phyloP scores from a whole-genome alignment of 148 eudicot genomes.

The Nepenthes gracilis region DNA sequence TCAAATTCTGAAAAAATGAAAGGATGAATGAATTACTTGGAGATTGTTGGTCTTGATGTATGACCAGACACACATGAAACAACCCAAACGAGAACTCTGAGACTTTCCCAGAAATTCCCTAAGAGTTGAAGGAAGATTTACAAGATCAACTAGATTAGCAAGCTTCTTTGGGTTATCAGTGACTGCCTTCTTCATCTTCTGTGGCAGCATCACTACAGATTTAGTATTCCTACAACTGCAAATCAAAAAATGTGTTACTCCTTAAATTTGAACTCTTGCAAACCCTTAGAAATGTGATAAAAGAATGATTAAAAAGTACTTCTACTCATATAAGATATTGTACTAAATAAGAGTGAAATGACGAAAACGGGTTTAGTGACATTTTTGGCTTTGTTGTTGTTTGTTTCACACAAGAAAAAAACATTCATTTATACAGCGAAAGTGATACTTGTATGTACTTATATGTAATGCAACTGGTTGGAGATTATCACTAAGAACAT shows the following conservation, averaged over 20 bases:
- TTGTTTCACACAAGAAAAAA: no score
- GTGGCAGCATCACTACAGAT: conserved; percentile 47
- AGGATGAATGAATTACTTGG: conserved; percentile 38
- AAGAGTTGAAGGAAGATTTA: conserved; percentile 73
- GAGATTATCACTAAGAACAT: no score
- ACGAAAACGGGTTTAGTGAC: no score
- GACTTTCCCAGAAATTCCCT: conserved; percentile 82
- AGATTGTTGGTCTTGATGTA: conserved; percentile 80
- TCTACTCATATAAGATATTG: no score
- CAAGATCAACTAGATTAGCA: conserved; percentile 69
- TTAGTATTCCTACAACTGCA: conserved; percentile 6
- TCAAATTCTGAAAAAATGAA: background rate
- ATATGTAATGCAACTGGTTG: no score
- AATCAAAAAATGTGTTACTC: background rate
- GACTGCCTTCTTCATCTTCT: conserved; percentile 49
- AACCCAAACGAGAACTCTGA: conserved; percentile 67
- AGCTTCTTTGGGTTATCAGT: conserved; percentile 78
- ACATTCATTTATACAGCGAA: no score
- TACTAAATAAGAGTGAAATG: no score
- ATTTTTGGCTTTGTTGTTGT: no score
- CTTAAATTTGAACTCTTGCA: no score
- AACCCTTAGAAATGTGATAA: no score
- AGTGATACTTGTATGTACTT: no score
- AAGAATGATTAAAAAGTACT: no score
- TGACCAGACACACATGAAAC: conserved; percentile 81